These are phyloP conservation scores for Neonectria magnoliae DNA, from an alignment of 2,329 filamentous ascomycete genomes.

Conservation along the genomic window DNA sequence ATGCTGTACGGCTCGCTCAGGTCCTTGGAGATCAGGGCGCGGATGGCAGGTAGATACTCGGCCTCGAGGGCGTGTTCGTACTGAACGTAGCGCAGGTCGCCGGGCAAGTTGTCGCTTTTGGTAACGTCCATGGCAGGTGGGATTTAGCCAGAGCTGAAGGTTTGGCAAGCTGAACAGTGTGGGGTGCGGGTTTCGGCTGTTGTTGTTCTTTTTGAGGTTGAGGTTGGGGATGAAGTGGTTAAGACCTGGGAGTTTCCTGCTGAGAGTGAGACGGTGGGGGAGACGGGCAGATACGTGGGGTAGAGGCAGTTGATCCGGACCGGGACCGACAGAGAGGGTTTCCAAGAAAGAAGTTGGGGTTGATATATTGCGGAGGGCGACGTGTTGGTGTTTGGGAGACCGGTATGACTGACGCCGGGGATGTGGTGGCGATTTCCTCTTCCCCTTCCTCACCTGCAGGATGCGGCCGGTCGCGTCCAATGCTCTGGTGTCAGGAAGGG, in stretches of 20 bases:
- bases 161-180: conserved; percentile 4
- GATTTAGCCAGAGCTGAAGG: conserved; percentile 14
- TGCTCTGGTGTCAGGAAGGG: not conserved
- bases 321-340: too few relatives aligned
- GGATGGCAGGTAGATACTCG: conserved; percentile 83
- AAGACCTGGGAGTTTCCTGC: not conserved
- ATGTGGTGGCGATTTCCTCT: not conserved
- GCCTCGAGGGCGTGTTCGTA: conserved; percentile 70
- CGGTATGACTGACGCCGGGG: not conserved
- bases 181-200: not conserved
- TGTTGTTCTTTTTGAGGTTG: conserved; percentile 22
- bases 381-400: not conserved
- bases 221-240: conserved; percentile 17
- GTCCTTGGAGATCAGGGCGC: conserved; percentile 93
- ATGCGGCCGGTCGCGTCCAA: not conserved
- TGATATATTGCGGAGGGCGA: not conserved
- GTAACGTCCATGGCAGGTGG: conserved; percentile 47
- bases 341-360: not conserved
- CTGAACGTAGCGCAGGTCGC: conserved; percentile 67
- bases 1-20: conserved; percentile 99
- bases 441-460: not conserved
- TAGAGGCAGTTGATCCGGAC: not conserved
- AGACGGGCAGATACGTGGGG: not conserved
- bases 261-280: conserved; percentile 6
- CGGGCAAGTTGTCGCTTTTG: conserved; percentile 49